Percentiles rank a stretch among this genome's conserved stretches.
phyloP scores from a whole-genome alignment of 495 filamentous ascomycete species.

The Aspergillus olivimuriae region DNA sequence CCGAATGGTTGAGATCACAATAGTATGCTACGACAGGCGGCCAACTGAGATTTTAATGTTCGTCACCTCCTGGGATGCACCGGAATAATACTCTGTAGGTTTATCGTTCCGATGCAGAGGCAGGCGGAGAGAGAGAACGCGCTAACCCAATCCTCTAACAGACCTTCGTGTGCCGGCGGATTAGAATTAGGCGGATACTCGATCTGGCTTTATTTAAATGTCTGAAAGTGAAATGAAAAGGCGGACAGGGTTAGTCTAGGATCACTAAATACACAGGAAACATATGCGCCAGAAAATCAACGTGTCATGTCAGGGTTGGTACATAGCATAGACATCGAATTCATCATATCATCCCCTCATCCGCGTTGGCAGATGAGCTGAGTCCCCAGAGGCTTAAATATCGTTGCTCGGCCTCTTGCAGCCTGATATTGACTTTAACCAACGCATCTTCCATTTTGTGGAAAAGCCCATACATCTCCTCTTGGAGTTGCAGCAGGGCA shows the following conservation, averaged over 20 bases:
- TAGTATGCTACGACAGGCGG: not conserved
- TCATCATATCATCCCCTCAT: constrained; percentile 1
- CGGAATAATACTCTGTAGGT: not conserved
- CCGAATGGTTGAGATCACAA: constrained; percentile 1
- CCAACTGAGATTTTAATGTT: not conserved
- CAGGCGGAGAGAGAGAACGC: too few relatives aligned
- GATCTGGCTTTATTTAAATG: too few relatives aligned
- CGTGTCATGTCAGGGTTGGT: not conserved
- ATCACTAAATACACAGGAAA: not conserved
- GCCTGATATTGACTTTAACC: not conserved
- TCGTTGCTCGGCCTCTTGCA: constrained; percentile 5
- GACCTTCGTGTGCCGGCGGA: too few relatives aligned
- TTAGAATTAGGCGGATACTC: too few relatives aligned
- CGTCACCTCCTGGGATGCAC: not conserved
- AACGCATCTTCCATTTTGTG: constrained; percentile 5
- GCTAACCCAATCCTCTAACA: too few relatives aligned
- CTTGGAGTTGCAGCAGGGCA: constrained; percentile 6
- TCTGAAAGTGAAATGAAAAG: too few relatives aligned
- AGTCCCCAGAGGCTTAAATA: constrained; percentile 6
- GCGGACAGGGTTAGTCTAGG: too few relatives aligned
- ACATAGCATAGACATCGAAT: not conserved
- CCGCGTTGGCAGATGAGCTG: not conserved
- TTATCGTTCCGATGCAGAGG: too few relatives aligned
- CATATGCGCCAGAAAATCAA: too few relatives aligned
- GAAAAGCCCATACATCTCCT: constrained; percentile 6